phyloP scores from a whole-genome alignment of 202 grass and related monocot species.

The Elaeis oleifera region DNA sequence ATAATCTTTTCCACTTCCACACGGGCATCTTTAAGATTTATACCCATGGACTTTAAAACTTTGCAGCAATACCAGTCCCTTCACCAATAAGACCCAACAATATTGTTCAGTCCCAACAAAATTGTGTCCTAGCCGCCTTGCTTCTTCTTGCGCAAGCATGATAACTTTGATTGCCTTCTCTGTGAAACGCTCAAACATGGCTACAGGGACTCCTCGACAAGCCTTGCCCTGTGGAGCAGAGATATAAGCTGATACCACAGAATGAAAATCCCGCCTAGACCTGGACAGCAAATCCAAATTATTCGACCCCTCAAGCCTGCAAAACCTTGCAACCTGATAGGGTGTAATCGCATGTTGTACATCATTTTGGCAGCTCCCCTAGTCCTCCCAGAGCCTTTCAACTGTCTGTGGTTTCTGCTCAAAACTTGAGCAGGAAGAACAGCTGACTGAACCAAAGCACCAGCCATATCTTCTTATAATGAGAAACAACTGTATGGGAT shows the following conservation, averaged over 20 bases:
- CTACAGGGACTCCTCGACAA: slow-evolving; percentile 39
- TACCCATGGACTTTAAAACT: slow-evolving; percentile 92
- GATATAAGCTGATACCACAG: slow-evolving; percentile 43
- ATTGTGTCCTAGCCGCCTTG: slow-evolving; percentile 79
- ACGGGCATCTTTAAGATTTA: slow-evolving; percentile 93
- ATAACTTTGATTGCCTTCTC: slow-evolving; percentile 96
- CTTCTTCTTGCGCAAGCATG: slow-evolving; percentile 97
- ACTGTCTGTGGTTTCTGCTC: slow-evolving; percentile 26
- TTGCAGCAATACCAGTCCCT: slow-evolving; percentile 81
- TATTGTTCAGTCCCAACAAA: slow-evolving; percentile 97
- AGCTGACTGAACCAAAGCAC: slow-evolving; percentile 67
- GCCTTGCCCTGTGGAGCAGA: slow-evolving; percentile 30
- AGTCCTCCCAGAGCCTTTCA: slow-evolving; percentile 21
- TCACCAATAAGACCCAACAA: slow-evolving; percentile 84
- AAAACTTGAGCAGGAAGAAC: slow-evolving; percentile 30
- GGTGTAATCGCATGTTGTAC: slow-evolving; percentile 32
- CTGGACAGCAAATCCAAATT: slow-evolving; percentile 45
- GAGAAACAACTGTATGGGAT: too few relatives aligned
- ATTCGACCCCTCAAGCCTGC: slow-evolving; percentile 47
- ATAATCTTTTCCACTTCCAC: slow-evolving; percentile 90
- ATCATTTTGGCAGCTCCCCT: slow-evolving; percentile 37
- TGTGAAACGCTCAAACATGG: slow-evolving; percentile 79
- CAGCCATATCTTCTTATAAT: slow-evolving; percentile 41
- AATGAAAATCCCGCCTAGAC: slow-evolving; percentile 36
- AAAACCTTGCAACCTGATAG: slow-evolving; percentile 48